Evolutionary conservation across 805 yeast species (phyloP), one percentile per base, ranked within the genome.

Genomic region (Kazachstania africana): DNA sequence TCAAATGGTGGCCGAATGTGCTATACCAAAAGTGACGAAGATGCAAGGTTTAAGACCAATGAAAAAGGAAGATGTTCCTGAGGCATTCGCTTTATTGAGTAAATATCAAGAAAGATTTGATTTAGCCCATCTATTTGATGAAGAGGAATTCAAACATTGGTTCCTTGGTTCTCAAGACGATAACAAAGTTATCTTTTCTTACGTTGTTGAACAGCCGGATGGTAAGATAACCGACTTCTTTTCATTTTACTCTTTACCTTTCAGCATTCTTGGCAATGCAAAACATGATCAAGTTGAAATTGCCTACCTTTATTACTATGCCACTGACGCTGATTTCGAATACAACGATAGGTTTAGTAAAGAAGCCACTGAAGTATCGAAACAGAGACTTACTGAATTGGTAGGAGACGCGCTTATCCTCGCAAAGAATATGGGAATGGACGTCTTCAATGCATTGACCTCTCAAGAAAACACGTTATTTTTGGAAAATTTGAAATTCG

Each of bases 401-500:
- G 66, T 85, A 33, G 63, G 62, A 29, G 94, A 87, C 47, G 85
- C 91, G 1, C 66, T 87, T 35, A 69, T 88, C 32, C 58, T 82
- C 24, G 76, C 94, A 18, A 48, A 48, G 15, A 78, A 80, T 53
- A 54, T 63, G 26, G 68, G 68, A 16, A 82, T 81, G 46, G 98
- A 91, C 53, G 97, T 91, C 3, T 83, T 88, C 68, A 91, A 91
- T 53, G 95, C 96, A 8, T 65, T 91, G 39, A 75, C 96, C 0
- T 67, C 85, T 8, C 94, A 85, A 60, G 98, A 91, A 51, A 91
- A 91, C 55, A 67, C 84, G 12, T 60, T 80, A 37, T 84, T 91
- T 60, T 63, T 91, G 42, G 78, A 82, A 16, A 75, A 80, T 24
- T 67, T 81, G 58, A 82, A 83, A 53, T 91, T 91, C 54, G 95